phyloP scores from a whole-genome alignment of 2,329 filamentous ascomycete species.

The Phyllosticta citribraziliensis region DNA sequence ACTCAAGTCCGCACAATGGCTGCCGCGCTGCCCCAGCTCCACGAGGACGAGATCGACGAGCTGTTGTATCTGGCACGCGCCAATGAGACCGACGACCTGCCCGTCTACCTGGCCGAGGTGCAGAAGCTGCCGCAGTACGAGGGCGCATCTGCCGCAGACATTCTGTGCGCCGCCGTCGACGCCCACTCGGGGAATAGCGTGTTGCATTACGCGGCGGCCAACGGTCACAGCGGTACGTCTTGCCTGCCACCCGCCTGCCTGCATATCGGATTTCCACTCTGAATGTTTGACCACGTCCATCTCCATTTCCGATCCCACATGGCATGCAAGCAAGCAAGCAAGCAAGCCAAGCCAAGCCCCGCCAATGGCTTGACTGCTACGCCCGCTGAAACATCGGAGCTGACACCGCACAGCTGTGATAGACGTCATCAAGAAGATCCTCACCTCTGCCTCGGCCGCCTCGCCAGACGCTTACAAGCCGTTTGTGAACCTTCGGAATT shows the following conservation, averaged over 20 bases:
- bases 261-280: neutral
- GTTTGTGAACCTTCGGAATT: slow-evolving; percentile 62
- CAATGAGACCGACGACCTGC: slow-evolving; percentile 64
- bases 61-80: slow-evolving; percentile 77
- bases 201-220: slow-evolving; percentile 86
- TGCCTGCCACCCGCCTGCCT: neutral
- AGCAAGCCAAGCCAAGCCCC: too few relatives aligned
- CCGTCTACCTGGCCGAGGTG: slow-evolving; percentile 48
- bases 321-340: neutral
- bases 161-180: slow-evolving; percentile 64
- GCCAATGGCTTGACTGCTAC: neutral
- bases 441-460: slow-evolving; percentile 12
- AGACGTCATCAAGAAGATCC: slow-evolving; percentile 17
- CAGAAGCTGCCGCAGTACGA: slow-evolving; percentile 47
- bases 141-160: slow-evolving; percentile 39
- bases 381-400: neutral
- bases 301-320: neutral
- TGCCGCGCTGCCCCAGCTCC: slow-evolving; percentile 30
- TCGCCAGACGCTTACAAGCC: slow-evolving; percentile 19
- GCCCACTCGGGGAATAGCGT: slow-evolving; percentile 65
- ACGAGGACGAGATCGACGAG: slow-evolving; percentile 80
- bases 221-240: slow-evolving; percentile 64
- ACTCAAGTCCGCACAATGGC: neutral
- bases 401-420: slow-evolving; percentile 12
- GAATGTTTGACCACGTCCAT: neutral